A percentile compares a stretch with the other conserved stretches of the same genome.
Evolutionary conservation across 768 basidiomycete genomes (phyloP).

Genomic region (Boletus rex-veris): DNA sequence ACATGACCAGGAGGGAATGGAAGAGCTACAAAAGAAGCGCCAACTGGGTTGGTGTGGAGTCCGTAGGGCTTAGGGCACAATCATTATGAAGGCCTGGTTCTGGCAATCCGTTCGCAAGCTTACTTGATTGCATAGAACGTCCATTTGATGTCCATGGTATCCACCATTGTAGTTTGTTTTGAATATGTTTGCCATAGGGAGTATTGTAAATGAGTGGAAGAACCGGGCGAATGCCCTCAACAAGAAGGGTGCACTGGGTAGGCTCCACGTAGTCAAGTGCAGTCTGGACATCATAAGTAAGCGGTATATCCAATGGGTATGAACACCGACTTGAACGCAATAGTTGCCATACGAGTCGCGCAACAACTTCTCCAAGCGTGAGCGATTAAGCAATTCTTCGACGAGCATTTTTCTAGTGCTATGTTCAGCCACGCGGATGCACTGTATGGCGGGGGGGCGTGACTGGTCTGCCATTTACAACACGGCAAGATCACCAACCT

Average conservation of each 20-base stretch:
- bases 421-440: conserved; percentile 93
- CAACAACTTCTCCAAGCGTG: conserved; percentile 90
- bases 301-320: neutral
- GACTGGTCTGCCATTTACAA: neutral
- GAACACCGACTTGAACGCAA: conserved; percentile 71
- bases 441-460: conserved; percentile 35
- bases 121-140: too few species aligned
- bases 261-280: conserved; percentile 97
- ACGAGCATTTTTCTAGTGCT: conserved; percentile 92
- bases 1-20: too few species aligned
- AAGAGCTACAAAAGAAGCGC: too few species aligned
- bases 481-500: conserved; percentile 44
- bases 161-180: too few species aligned
- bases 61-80: too few species aligned
- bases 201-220: too few species aligned
- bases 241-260: conserved; percentile 84
- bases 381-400: conserved; percentile 91
- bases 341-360: conserved; percentile 97
- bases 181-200: too few species aligned
- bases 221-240: conserved; percentile 77
- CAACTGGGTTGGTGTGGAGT: too few species aligned
- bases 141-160: too few species aligned
- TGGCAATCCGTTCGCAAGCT: too few species aligned
- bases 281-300: conserved; percentile 53
- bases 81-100: too few species aligned